These are phyloP conservation scores for Conticribra weissflogii DNA, from an alignment of 108 stramenopile species.

Conservation along the genomic window DNA sequence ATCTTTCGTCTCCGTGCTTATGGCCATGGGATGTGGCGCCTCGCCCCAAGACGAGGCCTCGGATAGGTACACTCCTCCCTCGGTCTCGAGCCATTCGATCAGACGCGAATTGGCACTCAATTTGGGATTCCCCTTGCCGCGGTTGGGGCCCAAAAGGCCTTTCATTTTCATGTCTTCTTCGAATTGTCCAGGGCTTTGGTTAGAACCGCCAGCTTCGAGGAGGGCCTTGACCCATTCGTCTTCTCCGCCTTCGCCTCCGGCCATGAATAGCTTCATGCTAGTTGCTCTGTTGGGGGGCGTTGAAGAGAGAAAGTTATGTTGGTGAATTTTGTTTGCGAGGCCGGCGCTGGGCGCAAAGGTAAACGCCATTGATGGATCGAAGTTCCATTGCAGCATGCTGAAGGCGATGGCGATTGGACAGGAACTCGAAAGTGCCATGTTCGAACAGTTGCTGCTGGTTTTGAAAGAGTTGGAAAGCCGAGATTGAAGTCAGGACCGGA, in stretches of 20 bases:
- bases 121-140: slow-evolving; percentile 56
- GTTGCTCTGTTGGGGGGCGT: neutral
- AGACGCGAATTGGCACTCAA: slow-evolving; percentile 75
- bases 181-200: slow-evolving; percentile 63
- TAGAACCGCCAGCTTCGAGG: slow-evolving; percentile 57
- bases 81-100: slow-evolving; percentile 78
- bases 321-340: neutral
- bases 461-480: no score
- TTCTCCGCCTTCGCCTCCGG: neutral
- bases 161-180: slow-evolving; percentile 90
- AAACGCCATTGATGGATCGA: neutral
- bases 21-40: slow-evolving; percentile 95
- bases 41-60: slow-evolving; percentile 89
- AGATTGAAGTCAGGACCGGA: no score
- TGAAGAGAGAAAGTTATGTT: no score
- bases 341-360: slow-evolving; percentile 12
- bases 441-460: neutral
- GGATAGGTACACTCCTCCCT: slow-evolving; percentile 80
- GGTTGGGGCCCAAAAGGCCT: slow-evolving; percentile 62
- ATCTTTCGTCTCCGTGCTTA: slow-evolving; percentile 91
- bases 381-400: neutral
- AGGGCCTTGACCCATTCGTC: slow-evolving; percentile 71
- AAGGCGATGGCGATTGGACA: neutral
- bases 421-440: neutral
- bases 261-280: neutral